phyloP scores from a whole-genome alignment of 2,329 filamentous ascomycete species.

The Phialemoniopsis sp. region DNA sequence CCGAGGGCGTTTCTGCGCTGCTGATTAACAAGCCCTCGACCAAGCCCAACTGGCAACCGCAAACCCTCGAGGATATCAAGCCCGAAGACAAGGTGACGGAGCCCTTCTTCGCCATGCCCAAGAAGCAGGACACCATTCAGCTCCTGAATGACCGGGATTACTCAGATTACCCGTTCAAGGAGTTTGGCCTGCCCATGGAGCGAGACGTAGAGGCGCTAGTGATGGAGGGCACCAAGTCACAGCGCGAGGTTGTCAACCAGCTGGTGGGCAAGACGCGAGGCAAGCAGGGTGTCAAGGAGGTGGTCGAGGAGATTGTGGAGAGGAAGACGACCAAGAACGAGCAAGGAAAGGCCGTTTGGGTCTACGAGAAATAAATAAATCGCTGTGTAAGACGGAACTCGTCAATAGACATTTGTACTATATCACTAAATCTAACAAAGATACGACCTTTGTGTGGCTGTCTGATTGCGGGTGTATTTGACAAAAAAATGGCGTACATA shows the following conservation, averaged over 20 bases:
- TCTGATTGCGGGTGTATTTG: too few species aligned
- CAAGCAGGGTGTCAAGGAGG: conserved; percentile 65
- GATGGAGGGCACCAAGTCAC: conserved; percentile 29
- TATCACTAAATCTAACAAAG: neutral
- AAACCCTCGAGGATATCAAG: conserved; percentile 64
- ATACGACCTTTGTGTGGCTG: too few species aligned
- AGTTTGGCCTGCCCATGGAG: conserved; percentile 73
- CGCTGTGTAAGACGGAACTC: neutral
- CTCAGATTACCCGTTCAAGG: conserved; percentile 66
- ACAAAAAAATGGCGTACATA: too few species aligned
- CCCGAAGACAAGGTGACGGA: conserved; percentile 49
- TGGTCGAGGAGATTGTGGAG: conserved; percentile 64
- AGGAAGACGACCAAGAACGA: conserved; percentile 49
- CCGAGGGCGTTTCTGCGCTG: conserved; percentile 80
- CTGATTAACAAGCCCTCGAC: conserved; percentile 62
- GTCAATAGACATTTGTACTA: neutral
- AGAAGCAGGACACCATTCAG: conserved; percentile 27
- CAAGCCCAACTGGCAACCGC: conserved; percentile 72
- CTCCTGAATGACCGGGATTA: conserved; percentile 64
- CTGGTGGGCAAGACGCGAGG: conserved; percentile 56
- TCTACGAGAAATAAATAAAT: conserved; percentile 9
- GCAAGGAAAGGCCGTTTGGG: conserved; percentile 22
- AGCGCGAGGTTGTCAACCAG: conserved; percentile 56
- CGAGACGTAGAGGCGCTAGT: conserved; percentile 47
- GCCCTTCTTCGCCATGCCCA: conserved; percentile 58